phyloP scores from a whole-genome alignment of 345 rosid genomes.

The Eucalyptus curtisii region DNA sequence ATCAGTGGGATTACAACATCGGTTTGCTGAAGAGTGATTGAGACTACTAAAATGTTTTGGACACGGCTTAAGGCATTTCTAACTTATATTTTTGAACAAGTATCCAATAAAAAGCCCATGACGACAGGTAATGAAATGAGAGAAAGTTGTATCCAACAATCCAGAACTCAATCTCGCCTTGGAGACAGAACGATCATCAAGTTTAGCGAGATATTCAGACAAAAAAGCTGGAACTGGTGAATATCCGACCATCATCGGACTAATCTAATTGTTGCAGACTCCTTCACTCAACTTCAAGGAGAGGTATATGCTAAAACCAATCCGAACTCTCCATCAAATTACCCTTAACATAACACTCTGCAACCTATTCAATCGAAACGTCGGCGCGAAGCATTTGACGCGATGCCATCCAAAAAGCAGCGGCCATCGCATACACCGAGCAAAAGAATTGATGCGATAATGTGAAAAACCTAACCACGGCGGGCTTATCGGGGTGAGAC shows the following conservation, averaged over 20 bases:
- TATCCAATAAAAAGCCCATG: background rate
- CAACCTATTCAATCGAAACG: background rate
- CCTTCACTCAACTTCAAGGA: background rate
- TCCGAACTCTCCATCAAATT: background rate
- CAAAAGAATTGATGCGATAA: background rate
- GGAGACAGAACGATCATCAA: background rate
- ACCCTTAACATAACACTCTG: background rate
- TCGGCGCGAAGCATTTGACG: background rate
- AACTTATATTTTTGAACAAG: background rate
- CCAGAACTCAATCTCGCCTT: background rate
- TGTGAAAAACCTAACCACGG: slow-evolving; percentile 31
- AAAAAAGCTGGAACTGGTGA: background rate
- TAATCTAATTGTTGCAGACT: background rate
- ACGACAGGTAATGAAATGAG: background rate
- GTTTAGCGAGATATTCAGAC: background rate
- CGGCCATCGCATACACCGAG: background rate
- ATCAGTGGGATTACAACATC: background rate
- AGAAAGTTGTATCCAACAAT: background rate
- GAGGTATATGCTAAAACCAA: background rate
- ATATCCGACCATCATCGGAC: background rate
- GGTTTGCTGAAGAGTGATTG: background rate
- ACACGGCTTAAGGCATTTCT: background rate
- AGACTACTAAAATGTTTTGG: background rate
- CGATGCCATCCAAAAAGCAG: background rate
- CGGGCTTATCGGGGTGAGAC: slow-evolving; percentile 81